These are phyloP conservation scores for Euphorbia celastroides DNA, from an alignment of 441 rosid genomes.

Conservation along the genomic window DNA sequence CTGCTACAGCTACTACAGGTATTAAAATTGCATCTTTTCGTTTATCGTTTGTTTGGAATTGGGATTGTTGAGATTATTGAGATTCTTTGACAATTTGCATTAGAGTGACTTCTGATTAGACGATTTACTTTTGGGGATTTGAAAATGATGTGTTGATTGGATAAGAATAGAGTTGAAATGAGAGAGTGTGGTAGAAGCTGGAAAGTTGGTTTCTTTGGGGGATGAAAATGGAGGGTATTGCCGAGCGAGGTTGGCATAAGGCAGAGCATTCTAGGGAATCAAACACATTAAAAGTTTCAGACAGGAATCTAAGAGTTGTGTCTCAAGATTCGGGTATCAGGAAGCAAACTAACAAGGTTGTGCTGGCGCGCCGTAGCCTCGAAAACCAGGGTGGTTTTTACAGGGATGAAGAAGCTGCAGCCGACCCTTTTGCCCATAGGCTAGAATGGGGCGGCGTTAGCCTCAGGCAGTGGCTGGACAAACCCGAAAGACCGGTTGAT, in stretches of 20 bases:
- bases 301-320: constrained; percentile 37
- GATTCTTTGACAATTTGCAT: constrained; percentile 2
- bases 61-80: too few species aligned
- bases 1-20: constrained; percentile 31
- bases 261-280: constrained; percentile 56
- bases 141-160: constrained; percentile 43
- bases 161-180: constrained; percentile 42
- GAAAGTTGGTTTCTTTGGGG: constrained; percentile 32
- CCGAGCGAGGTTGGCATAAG: constrained; percentile 60
- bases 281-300: constrained; percentile 50
- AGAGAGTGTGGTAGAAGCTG: constrained; percentile 28
- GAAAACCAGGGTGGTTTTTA: constrained; percentile 47
- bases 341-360: constrained; percentile 41
- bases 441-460: constrained; percentile 78
- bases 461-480: constrained; percentile 90
- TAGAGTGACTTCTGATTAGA: neutral
- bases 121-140: constrained; percentile 19
- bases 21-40: neutral
- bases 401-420: constrained; percentile 44
- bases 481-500: constrained; percentile 59
- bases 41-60: too few species aligned
- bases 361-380: constrained; percentile 42
- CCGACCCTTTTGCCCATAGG: constrained; percentile 45
- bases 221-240: constrained; percentile 75
- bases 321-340: constrained; percentile 29